These are phyloP conservation scores for Saccharum hybrid DNA, from an alignment of 202 grass and related monocot species.

Conservation along the genomic window DNA sequence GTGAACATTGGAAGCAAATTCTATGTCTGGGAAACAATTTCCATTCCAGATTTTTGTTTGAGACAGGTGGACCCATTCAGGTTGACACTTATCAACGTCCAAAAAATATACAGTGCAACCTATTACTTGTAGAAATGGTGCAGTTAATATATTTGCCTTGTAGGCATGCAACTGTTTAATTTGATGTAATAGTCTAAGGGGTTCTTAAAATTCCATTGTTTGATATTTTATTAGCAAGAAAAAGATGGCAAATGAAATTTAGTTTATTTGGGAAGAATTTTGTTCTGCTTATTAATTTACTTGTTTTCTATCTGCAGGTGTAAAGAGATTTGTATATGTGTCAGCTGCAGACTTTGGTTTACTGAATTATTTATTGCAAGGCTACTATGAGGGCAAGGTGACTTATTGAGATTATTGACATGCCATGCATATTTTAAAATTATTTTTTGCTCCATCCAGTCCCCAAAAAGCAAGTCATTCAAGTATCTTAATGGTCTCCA, in stretches of 20 bases:
- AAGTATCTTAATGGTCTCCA: background rate
- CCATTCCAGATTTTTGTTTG: background rate
- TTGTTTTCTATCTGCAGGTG: constrained; percentile 59
- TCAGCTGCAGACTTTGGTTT: constrained; percentile 90
- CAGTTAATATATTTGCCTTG: constrained; percentile 17
- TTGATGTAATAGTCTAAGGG: background rate
- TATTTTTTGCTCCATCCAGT: background rate
- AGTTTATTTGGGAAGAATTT: background rate
- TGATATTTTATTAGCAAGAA: background rate
- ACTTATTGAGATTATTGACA: constrained; percentile 15
- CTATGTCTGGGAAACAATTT: background rate
- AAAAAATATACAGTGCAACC: background rate
- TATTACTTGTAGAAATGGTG: constrained; percentile 30
- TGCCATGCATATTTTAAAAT: background rate
- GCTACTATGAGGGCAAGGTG: constrained; percentile 96
- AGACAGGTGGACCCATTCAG: background rate
- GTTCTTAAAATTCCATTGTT: constrained; percentile 16
- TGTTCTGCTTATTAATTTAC: constrained; percentile 21
- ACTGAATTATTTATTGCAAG: constrained; percentile 79
- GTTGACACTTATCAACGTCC: background rate
- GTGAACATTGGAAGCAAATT: background rate
- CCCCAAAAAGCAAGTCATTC: background rate
- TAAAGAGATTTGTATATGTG: constrained; percentile 94
- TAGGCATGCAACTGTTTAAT: background rate
- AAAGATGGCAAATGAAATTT: background rate